Base-by-base conservation (phyloP, 805 yeast species). In the Kazachstania taianensis region DNA sequence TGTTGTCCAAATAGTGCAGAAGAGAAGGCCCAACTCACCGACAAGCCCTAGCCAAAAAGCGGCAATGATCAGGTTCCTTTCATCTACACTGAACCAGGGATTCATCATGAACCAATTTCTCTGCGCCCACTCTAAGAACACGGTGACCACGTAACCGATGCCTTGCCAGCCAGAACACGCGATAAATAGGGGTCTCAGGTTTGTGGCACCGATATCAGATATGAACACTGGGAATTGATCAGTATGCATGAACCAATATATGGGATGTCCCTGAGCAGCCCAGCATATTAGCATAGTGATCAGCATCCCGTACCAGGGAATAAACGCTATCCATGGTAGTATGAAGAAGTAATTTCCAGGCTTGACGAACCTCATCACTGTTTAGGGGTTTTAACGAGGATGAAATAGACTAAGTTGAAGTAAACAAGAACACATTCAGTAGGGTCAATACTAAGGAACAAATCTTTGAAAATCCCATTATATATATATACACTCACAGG, bases 281-380 rank as follows among this genome's bases (percentile, higher is more conserved):
- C 96, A 87, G 45, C 76, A 70, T 1, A 69, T 55, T 44, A 87
- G 52, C 73, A 87, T 62, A 7, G 94, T 82, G 5, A 80, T 76
- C 8, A 87, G 71, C 95, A 84, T 83, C 4, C 82, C 94, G 76
- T 85, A 81, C 96, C 96, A 87, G 9, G 75, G 78, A 2, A 76
- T 56, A 35, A 74, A 60, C 2, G 83, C 72, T 3, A 75, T 49
- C 27, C 84, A 57, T 4, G 96, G 96, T 27, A 86, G 59, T 22
- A 72, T 40, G 41, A 62, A 64, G 48, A 57, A 72, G 61, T 59
- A 66, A 62, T 61, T 74, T 61, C 57, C 61, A 19, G 62, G 62
- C 33, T 28, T 42, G 4, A 22, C 24, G 12, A 28, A 35, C 2
- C 28, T n/a, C 33, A 35, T 28, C 14, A 13, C 30, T 14, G 19